Base-by-base conservation (phyloP, 768 basidiomycete genomes). In the Lentinula boryana region DNA sequence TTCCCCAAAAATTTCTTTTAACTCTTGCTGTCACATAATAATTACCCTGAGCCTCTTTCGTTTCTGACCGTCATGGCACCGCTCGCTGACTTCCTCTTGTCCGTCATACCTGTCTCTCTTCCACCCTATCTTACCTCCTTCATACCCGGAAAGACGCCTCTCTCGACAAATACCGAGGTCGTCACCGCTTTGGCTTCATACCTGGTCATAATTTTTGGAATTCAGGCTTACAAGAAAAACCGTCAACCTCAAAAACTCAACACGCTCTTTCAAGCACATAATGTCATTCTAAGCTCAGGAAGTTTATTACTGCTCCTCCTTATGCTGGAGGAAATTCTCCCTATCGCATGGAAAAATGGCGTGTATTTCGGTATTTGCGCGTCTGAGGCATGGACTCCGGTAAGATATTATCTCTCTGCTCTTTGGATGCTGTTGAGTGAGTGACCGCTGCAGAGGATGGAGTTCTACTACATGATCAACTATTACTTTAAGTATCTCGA, bases 401-500 rank as follows among this genome's bases (percentile, higher is more conserved):
- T 96, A 68, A 69, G 90, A 83, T 15, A 50, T 57, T 46, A 54
- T 27, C 55, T 49, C 56, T 18, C 3, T 16, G n/a, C 10, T 48
- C 58, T 27, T 21, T 32, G 49, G 62, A 51, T 53, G 55, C 35
- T 63, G 58, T 16, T 41, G 52, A 50, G 55, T 35, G 60, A 50
- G 55, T 35, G 60, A 50, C 33, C 32, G 9, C 56, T 49, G 8
- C 68, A 97, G 95, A 84, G 83, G 71, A 80, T 98, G 72, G 91
- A 98, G 77, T 89, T 95, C 69, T 98, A 92, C 79, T 98, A 99
- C 79, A 94, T 98, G 81, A 81, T 98, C 80, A 99, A 99, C 80
- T 99, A 98, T 78, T 95, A 88, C 76, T 93, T 97, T 85, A 98
- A 98, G 73, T 98, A 98, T 74, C 77, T 97, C 64, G 97, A 99